Evolutionary conservation across 2,329 filamentous ascomycete genomes (phyloP), one percentile per base, ranked within the genome.

Genomic region (Diaporthe caulivora): DNA sequence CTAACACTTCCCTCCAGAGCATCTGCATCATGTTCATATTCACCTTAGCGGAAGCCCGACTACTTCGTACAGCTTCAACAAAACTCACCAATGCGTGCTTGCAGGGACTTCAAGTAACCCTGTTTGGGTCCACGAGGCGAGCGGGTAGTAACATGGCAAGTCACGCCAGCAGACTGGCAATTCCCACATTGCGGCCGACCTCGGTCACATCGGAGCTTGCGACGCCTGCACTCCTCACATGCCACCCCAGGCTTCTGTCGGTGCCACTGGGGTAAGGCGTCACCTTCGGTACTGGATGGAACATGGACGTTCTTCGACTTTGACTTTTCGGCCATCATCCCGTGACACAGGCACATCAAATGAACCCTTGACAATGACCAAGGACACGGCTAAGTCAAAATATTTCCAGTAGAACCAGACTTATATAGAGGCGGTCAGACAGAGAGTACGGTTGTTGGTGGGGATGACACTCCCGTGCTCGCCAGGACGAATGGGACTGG

Each of bases 91-190:
- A 77, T 78, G 37, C 76, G 75, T 71, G 77, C 76, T 73, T 77
- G 77, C 29, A 78, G 60, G 26, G 76, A 76, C 62, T 78, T 78
- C 31, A 78, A 60, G 64, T 77, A 78, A 8, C 77, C 77, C 65
- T 76, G 76, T 34, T 77, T 78, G 1, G 77, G 77, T 7, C 73
- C 74, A 70, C 79, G 73, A 74, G 58, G 40, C 2, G 58, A 47
- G 17, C 58, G 40, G 29, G 40, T 64, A 64, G 58, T 47, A 31
- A 64, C 58, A 17, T 64, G 40, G 18, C 58, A 64, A 18, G 40
- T 18, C 13, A 64, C 26, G 40, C 58, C 42, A 7, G 40, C 58
- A 29, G 58, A 64, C 26, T 47, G 40, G 11, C 58, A 64, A 42
- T 44, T 64, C 7, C 58, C 58, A 29, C 58, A 64, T 34, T 64